Conservation (phyloP, 2,329 filamentous ascomycete genomes). For the Fusarium sp. region DNA sequence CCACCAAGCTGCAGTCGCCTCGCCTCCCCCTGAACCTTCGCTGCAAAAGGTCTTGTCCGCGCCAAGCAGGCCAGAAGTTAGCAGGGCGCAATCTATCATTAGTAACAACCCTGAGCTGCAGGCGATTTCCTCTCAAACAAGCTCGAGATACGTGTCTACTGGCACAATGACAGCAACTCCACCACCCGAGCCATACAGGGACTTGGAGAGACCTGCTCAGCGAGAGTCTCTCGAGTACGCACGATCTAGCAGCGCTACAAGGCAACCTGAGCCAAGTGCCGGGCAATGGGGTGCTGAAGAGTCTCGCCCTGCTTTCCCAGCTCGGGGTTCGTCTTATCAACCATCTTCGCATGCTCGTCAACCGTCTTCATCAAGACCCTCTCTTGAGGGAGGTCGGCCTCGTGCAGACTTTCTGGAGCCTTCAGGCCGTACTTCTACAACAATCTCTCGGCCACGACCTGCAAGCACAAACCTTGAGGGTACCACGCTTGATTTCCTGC, state of each 20-base stretch:
- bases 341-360: constrained; percentile 42
- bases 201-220: constrained; percentile 27
- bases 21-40: constrained; percentile 43
- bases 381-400: constrained; percentile 42
- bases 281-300: constrained; percentile 34
- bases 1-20: constrained; percentile 34
- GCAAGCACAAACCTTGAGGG: constrained; percentile 84
- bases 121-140: constrained; percentile 59
- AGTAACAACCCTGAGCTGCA: constrained; percentile 68
- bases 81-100: constrained; percentile 69
- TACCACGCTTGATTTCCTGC: constrained; percentile 76
- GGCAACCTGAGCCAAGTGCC: constrained; percentile 35
- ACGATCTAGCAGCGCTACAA: constrained; percentile 44
- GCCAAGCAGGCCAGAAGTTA: constrained; percentile 58
- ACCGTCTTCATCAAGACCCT: constrained; percentile 40
- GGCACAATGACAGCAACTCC: constrained; percentile 81
- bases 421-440: constrained; percentile 41
- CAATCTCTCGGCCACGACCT: constrained; percentile 68
- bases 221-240: constrained; percentile 37
- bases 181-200: constrained; percentile 53
- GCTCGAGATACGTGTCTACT: constrained; percentile 59
- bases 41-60: constrained; percentile 53
- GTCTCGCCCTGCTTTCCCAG: constrained; percentile 22
- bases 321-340: constrained; percentile 41
- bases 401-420: constrained; percentile 42